Evolutionary conservation across 768 basidiomycete genomes (phyloP).

Genomic region (Leccinum obscurum): DNA sequence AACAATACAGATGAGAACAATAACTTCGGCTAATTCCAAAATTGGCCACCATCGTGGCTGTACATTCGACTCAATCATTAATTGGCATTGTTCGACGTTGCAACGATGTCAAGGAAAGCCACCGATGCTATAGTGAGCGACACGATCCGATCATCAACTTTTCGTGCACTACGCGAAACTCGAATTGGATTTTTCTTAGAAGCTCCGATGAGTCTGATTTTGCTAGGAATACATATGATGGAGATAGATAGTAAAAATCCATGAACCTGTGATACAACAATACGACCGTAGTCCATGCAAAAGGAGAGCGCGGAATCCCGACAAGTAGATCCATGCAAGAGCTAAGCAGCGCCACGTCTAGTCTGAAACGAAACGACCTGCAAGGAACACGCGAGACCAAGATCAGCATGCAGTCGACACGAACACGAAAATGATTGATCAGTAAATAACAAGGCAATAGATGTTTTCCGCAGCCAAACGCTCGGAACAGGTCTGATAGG

Average conservation of each 20-base stretch:
- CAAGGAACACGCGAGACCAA: constrained; percentile 8
- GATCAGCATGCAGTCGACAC: constrained; percentile 3
- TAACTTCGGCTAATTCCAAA: constrained; percentile 19
- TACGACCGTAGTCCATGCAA: constrained; percentile 17
- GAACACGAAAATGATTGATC: constrained; percentile 9
- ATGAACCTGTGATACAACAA: constrained; percentile 15
- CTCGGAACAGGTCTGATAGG: constrained; percentile 80
- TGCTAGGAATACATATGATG: constrained; percentile 16
- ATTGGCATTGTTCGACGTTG: not conserved
- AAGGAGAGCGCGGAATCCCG: not conserved
- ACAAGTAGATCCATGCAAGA: not conserved
- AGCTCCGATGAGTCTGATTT: not conserved
- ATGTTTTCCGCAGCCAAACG: constrained; percentile 51
- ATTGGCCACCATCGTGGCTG: constrained; percentile 12
- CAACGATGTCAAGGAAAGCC: not conserved
- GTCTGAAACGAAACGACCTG: constrained; percentile 4
- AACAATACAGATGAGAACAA: constrained; percentile 31
- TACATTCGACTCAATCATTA: not conserved
- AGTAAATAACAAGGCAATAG: constrained; percentile 63
- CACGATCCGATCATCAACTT: not conserved
- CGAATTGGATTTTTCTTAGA: not conserved
- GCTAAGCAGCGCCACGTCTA: not conserved
- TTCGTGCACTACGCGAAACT: not conserved
- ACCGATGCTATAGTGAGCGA: not conserved
- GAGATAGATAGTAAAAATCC: not conserved